These are phyloP conservation scores for Nicotiana sylvestris DNA, from an alignment of 257 asterid species.

Conservation along the genomic window DNA sequence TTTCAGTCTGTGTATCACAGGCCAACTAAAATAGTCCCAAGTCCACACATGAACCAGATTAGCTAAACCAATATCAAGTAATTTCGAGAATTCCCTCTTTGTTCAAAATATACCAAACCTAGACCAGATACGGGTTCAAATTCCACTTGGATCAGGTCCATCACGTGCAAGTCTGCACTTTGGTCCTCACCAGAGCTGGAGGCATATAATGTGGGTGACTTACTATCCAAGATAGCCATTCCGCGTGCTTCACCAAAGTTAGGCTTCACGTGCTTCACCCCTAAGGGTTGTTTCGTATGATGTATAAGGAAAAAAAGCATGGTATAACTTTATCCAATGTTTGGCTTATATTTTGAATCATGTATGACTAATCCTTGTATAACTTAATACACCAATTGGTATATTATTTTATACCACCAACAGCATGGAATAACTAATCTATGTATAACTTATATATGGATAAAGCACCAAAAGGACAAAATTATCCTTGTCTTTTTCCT, in stretches of 20 bases:
- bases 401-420: too few species aligned
- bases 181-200: background rate
- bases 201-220: background rate
- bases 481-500: too few species aligned
- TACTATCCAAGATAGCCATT: background rate
- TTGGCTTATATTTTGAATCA: too few species aligned
- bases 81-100: background rate
- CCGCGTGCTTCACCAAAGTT: background rate
- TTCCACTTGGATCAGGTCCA: background rate
- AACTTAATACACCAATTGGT: too few species aligned
- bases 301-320: too few species aligned
- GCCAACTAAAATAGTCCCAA: background rate
- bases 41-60: background rate
- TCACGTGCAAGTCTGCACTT: background rate
- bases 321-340: too few species aligned
- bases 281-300: too few species aligned
- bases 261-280: background rate
- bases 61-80: background rate
- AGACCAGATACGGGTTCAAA: background rate
- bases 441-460: too few species aligned
- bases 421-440: too few species aligned
- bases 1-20: background rate
- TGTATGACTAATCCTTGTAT: too few species aligned
- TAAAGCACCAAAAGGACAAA: too few species aligned
- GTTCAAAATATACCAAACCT: background rate